A percentile compares a stretch with the other conserved stretches of the same genome.
Evolutionary conservation across 2,329 filamentous ascomycete genomes (phyloP).

Genomic region (Zasmidium angulare): DNA sequence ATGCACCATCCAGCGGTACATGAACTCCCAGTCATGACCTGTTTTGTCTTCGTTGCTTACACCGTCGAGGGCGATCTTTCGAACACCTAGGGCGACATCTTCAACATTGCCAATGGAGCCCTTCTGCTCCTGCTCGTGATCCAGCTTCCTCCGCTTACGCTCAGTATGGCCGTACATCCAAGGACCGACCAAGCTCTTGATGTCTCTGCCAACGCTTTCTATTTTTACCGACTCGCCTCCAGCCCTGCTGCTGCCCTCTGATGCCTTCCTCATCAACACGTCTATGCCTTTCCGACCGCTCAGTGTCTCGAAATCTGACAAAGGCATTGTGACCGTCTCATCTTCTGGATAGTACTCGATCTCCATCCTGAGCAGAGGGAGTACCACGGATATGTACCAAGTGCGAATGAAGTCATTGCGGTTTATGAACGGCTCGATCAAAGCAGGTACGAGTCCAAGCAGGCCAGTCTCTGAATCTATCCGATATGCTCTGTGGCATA

Average conservation of each 20-base stretch:
- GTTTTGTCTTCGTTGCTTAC: constrained; percentile 32
- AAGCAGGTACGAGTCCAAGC: constrained; percentile 64
- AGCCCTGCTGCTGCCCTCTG: constrained; percentile 41
- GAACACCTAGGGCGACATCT: constrained; percentile 11
- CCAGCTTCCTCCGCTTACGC: constrained; percentile 49
- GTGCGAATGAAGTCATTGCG: constrained; percentile 60
- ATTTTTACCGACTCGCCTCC: constrained; percentile 19
- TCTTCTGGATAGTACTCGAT: constrained; percentile 66
- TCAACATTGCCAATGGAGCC: constrained; percentile 5
- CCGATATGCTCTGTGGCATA: constrained; percentile 66
- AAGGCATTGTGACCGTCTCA: constrained; percentile 56
- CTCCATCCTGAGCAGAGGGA: constrained; percentile 68
- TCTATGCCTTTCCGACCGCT: constrained; percentile 60
- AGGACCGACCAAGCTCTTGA: constrained; percentile 68
- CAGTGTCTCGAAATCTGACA: constrained; percentile 64
- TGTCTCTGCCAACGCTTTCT: constrained; percentile 56
- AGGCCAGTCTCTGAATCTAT: constrained; percentile 74
- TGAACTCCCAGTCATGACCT: constrained; percentile 67
- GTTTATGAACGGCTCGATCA: constrained; percentile 68
- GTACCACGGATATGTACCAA: constrained; percentile 68
- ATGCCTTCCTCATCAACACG: constrained; percentile 61
- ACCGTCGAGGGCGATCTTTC: constrained; percentile 31
- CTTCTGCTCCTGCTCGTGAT: constrained; percentile 7
- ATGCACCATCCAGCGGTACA: constrained; percentile 65
- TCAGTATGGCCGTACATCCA: constrained; percentile 69